These are phyloP conservation scores for Mycena chlorophos DNA, from an alignment of 768 basidiomycete genomes.

Conservation along the genomic window DNA sequence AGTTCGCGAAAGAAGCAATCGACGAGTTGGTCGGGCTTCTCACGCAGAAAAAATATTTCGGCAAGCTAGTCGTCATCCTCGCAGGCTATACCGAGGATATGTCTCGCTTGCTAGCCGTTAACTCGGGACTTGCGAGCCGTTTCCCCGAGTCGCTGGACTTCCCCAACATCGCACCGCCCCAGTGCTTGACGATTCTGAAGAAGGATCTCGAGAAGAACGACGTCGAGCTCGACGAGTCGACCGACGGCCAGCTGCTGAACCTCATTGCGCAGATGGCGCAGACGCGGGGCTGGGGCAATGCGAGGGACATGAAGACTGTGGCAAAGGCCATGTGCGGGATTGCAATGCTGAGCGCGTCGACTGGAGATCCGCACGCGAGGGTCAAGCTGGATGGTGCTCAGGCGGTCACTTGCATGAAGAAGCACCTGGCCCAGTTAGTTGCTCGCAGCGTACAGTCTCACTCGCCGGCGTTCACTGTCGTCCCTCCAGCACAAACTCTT, in stretches of 20 bases:
- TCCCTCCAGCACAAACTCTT: background rate
- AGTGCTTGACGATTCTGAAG: slow-evolving; percentile 51
- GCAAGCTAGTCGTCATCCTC: slow-evolving; percentile 64
- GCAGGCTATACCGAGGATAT: slow-evolving; percentile 73
- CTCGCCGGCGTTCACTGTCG: background rate
- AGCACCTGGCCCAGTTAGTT: background rate
- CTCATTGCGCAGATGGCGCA: slow-evolving; percentile 42
- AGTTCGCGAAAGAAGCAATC: slow-evolving; percentile 68
- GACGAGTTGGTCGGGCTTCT: slow-evolving; percentile 68
- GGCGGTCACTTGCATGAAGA: slow-evolving; percentile 29
- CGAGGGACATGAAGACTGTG: slow-evolving; percentile 60
- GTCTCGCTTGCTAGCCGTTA: slow-evolving; percentile 57
- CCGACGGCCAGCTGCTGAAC: slow-evolving; percentile 38
- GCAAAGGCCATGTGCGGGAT: slow-evolving; percentile 46
- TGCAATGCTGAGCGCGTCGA: slow-evolving; percentile 35
- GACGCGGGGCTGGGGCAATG: slow-evolving; percentile 67
- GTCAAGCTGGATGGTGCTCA: slow-evolving; percentile 29
- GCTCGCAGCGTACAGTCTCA: background rate
- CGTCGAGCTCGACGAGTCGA: slow-evolving; percentile 34
- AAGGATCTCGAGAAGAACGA: slow-evolving; percentile 47
- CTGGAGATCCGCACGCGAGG: slow-evolving; percentile 18
- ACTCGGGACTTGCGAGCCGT: slow-evolving; percentile 65
- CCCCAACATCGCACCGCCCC: slow-evolving; percentile 46
- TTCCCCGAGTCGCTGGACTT: slow-evolving; percentile 64
- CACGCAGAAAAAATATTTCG: slow-evolving; percentile 56